These are phyloP conservation scores for Hypoxylon sp. DNA, from an alignment of 2,329 filamentous ascomycete genomes.

Conservation along the genomic window DNA sequence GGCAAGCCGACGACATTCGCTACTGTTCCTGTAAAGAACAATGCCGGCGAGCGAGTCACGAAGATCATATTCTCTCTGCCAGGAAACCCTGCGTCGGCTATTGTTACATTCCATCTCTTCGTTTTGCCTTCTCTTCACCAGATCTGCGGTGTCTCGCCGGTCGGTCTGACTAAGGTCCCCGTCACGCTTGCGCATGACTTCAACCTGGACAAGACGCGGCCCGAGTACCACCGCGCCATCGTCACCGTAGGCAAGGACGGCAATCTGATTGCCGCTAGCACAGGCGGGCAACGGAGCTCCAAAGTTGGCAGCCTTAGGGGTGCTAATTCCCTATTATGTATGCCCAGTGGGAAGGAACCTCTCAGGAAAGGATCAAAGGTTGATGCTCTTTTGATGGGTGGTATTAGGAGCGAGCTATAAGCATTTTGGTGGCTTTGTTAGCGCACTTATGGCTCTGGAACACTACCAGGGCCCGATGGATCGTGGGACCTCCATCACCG, in stretches of 20 bases:
- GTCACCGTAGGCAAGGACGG: conserved; percentile 78
- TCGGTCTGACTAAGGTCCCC: conserved; percentile 79
- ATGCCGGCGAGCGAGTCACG: conserved; percentile 68
- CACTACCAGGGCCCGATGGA: neutral
- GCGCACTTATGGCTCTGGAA: neutral
- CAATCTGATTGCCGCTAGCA: conserved; percentile 80
- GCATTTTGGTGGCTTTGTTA: neutral
- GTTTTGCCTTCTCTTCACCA: conserved; percentile 89
- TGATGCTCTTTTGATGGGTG: conserved; percentile 84
- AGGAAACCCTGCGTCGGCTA: conserved; percentile 92
- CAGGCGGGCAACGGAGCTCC: conserved; percentile 90
- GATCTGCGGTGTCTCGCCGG: conserved; percentile 75
- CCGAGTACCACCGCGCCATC: conserved; percentile 91
- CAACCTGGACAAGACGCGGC: conserved; percentile 78
- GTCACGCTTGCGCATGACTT: conserved; percentile 82
- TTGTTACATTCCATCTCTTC: conserved; percentile 95
- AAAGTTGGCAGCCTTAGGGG: conserved; percentile 89
- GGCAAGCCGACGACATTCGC: conserved; percentile 98
- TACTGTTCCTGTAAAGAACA: conserved; percentile 79
- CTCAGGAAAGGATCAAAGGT: conserved; percentile 78
- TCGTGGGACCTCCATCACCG: neutral
- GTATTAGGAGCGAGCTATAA: conserved; percentile 41
- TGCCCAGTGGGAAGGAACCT: conserved; percentile 76
- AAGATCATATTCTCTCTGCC: conserved; percentile 91
- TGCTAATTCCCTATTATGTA: conserved; percentile 87